Evolutionary conservation across 805 yeast species (phyloP).

Genomic region (Kregervanrija pseudodelftensis): DNA sequence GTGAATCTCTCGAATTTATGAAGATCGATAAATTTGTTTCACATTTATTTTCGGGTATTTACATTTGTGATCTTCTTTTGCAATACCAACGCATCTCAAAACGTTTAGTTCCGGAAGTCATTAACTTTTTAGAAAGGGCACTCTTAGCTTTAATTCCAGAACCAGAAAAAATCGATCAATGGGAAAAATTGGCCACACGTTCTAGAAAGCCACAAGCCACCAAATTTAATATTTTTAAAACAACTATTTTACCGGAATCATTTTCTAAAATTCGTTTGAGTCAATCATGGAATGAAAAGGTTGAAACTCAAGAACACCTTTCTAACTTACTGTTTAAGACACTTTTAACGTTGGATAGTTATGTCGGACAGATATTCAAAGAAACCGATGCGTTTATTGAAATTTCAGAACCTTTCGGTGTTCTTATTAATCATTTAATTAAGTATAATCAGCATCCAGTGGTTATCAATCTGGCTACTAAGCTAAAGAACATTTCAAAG

Average conservation of each 20-base stretch:
- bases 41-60: constrained; percentile 49
- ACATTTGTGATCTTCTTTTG: constrained; percentile 55
- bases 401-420: constrained; percentile 41
- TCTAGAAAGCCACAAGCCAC: constrained; percentile 12
- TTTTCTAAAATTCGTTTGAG: constrained; percentile 4
- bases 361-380: constrained; percentile 42
- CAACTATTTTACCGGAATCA: constrained; percentile 5
- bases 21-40: constrained; percentile 23
- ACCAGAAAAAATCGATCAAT: constrained; percentile 18
- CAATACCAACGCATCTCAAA: constrained; percentile 76
- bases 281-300: constrained; percentile 10
- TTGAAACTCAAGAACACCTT: constrained; percentile 11
- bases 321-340: constrained; percentile 30
- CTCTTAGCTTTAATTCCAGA: constrained; percentile 37
- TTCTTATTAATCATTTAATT: constrained; percentile 34
- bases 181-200: constrained; percentile 16
- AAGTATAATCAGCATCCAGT: constrained; percentile 29
- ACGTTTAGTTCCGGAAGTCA: constrained; percentile 76
- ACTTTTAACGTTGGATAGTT: constrained; percentile 26
- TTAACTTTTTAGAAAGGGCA: constrained; percentile 48
- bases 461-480: constrained; percentile 31
- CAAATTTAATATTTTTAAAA: constrained; percentile 12
- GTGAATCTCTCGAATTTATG: constrained; percentile 57
- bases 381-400: constrained; percentile 58
- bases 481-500: constrained; percentile 42